phyloP scores from a whole-genome alignment of 805 yeast genomes.

The Cephaloascus fragrans region DNA sequence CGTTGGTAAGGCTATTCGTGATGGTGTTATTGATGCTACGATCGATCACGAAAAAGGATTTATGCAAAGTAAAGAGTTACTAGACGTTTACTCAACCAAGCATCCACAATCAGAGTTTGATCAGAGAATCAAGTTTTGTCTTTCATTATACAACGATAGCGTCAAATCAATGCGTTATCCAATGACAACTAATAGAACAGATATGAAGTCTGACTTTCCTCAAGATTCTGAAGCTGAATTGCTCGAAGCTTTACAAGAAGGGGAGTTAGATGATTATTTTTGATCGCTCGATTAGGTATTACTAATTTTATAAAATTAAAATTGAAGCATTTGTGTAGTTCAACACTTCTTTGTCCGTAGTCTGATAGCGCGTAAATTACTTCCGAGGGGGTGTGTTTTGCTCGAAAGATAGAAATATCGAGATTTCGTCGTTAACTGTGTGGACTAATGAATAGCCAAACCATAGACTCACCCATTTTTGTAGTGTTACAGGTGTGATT shows the following conservation, averaged over 20 bases:
- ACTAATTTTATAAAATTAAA: too few relatives aligned
- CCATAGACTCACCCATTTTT: too few relatives aligned
- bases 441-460: too few relatives aligned
- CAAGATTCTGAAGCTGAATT: background rate
- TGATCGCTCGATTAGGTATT: too few relatives aligned
- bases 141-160: slow-evolving; percentile 81
- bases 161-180: slow-evolving; percentile 96
- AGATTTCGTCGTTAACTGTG: too few relatives aligned
- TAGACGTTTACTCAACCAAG: slow-evolving; percentile 78
- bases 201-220: background rate
- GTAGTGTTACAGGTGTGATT: too few relatives aligned
- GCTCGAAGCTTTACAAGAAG: slow-evolving; percentile 23
- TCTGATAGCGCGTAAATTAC: too few relatives aligned
- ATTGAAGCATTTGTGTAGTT: too few relatives aligned
- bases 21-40: slow-evolving; percentile 92
- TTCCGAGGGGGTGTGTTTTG: too few relatives aligned
- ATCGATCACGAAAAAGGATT: slow-evolving; percentile 85
- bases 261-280: slow-evolving; percentile 38
- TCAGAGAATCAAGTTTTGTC: slow-evolving; percentile 89
- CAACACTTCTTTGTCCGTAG: too few relatives aligned
- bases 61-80: slow-evolving; percentile 82
- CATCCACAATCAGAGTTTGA: slow-evolving; percentile 84
- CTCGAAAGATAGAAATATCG: too few relatives aligned
- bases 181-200: slow-evolving; percentile 13
- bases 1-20: slow-evolving; percentile 93